phyloP scores from a whole-genome alignment of 495 filamentous ascomycete species.

The Oleoguttula mirabilis region DNA sequence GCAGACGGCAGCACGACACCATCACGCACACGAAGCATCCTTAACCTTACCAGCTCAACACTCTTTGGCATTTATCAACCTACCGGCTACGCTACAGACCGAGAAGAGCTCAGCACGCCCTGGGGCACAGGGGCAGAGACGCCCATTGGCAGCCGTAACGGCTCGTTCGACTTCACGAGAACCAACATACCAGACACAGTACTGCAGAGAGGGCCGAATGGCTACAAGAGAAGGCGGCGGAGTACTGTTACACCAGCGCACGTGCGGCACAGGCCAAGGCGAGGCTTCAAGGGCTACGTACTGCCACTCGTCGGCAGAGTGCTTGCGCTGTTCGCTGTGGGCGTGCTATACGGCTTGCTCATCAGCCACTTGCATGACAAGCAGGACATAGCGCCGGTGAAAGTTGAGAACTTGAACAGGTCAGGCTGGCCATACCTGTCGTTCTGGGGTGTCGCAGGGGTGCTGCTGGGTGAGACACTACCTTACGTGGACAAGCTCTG shows the following conservation, averaged over 20 bases:
- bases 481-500: conserved; percentile 73
- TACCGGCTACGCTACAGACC: conserved; percentile 39
- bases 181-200: conserved; percentile 1
- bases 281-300: conserved; percentile 34
- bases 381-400: conserved; percentile 49
- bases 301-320: conserved; percentile 42
- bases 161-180: conserved; percentile 13
- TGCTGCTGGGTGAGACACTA: conserved; percentile 62
- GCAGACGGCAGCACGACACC: conserved; percentile 23
- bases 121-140: conserved; percentile 66
- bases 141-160: conserved; percentile 32
- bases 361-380: conserved; percentile 72
- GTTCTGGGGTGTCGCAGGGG: conserved; percentile 72
- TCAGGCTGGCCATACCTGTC: conserved; percentile 55
- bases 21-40: conserved; percentile 55
- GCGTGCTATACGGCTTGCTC: conserved; percentile 71
- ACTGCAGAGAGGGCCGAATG: conserved; percentile 4
- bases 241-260: conserved; percentile 8
- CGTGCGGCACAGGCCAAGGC: conserved; percentile 10
- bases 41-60: conserved; percentile 82
- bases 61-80: conserved; percentile 83
- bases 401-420: conserved; percentile 46
- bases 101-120: conserved; percentile 40
- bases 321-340: conserved; percentile 63
- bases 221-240: conserved; percentile 2